phyloP scores from a whole-genome alignment of 306 rosid species.

The Casuarina cunninghamiana region DNA sequence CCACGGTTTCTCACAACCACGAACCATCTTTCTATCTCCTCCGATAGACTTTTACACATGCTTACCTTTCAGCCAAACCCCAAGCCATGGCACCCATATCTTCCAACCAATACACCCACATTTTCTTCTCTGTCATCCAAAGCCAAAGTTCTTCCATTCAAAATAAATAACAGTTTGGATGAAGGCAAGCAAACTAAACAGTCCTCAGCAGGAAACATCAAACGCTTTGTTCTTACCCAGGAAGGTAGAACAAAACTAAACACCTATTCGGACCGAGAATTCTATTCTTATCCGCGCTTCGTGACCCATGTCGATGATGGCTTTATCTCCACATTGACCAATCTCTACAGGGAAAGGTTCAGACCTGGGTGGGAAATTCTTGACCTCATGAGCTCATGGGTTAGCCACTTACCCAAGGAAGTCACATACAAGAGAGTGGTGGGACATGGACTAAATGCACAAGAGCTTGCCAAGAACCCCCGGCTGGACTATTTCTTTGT shows the following conservation, averaged over 20 bases:
- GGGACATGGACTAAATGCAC: constrained; percentile 85
- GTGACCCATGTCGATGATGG: constrained; percentile 77
- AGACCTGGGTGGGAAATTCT: constrained; percentile 52
- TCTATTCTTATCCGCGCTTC: constrained; percentile 74
- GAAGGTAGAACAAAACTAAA: constrained; percentile 74
- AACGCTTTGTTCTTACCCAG: constrained; percentile 55
- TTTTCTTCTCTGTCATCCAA: constrained; percentile 24
- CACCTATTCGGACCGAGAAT: constrained; percentile 54
- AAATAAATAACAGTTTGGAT: constrained; percentile 37
- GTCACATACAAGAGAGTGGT: constrained; percentile 59
- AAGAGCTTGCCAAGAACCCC: constrained; percentile 74
- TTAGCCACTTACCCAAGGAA: constrained; percentile 77
- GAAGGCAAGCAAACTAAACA: constrained; percentile 40
- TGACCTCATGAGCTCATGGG: constrained; percentile 94
- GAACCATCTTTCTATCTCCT: constrained; percentile 40
- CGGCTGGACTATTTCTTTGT: constrained; percentile 66
- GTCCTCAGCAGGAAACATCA: constrained; percentile 55
- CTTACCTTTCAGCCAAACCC: constrained; percentile 29
- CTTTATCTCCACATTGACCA: constrained; percentile 68
- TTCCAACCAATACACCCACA: constrained; percentile 14
- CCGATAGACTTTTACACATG: constrained; percentile 10
- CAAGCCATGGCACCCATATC: constrained; percentile 25
- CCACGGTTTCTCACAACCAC: constrained; percentile 33
- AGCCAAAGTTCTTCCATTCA: constrained; percentile 22
- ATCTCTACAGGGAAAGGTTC: constrained; percentile 59